Conservation (phyloP, 2,329 filamentous ascomycete species). For the Pyricularia sp. region DNA sequence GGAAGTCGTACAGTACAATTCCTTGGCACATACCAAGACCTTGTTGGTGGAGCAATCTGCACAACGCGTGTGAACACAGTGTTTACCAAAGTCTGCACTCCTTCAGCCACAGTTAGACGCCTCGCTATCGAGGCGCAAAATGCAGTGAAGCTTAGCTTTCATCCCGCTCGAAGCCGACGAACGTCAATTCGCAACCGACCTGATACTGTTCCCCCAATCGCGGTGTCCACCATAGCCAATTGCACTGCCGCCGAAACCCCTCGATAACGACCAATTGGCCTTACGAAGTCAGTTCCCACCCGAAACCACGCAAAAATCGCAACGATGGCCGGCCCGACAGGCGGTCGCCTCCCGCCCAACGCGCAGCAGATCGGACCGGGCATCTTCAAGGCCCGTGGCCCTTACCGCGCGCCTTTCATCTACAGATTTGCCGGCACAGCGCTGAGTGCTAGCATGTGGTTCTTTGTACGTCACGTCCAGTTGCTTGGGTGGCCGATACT, state of each 20-base stretch:
- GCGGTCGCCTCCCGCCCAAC: neutral
- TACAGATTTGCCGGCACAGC: slow-evolving; percentile 81
- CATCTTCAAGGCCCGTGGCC: slow-evolving; percentile 5
- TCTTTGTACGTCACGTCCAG: slow-evolving; percentile 62
- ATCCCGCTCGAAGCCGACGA: neutral
- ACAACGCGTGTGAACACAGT: neutral
- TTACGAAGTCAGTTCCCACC: neutral
- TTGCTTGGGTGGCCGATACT: neutral
- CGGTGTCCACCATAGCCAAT: neutral
- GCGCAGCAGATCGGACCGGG: neutral
- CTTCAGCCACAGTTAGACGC: neutral
- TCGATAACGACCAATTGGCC: neutral
- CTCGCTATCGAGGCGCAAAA: neutral
- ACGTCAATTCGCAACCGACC: neutral
- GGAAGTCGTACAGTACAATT: neutral
- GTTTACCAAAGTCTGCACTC: neutral
- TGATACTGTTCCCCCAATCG: neutral
- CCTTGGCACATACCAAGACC: neutral
- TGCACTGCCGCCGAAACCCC: neutral
- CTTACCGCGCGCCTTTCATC: slow-evolving; percentile 36
- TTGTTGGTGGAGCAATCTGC: neutral
- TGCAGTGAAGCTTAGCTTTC: neutral
- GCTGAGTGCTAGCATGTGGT: slow-evolving; percentile 96
- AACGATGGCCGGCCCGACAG: neutral
- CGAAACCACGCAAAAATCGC: neutral